A percentile compares a stretch with the other conserved stretches of the same genome.
Evolutionary conservation across 345 rosid genomes (phyloP).

Genomic region (Murraya paniculata): DNA sequence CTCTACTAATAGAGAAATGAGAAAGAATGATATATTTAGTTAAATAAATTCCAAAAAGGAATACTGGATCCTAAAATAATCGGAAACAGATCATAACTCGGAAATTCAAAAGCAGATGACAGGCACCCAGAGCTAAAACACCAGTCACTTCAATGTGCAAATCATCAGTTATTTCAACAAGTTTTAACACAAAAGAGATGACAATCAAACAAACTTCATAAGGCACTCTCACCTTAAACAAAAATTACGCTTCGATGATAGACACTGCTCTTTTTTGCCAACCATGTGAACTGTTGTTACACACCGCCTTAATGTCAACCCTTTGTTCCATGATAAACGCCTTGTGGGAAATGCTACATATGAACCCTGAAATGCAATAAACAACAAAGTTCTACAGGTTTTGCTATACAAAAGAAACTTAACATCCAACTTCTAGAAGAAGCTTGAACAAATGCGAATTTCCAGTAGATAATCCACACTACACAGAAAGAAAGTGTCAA

Average conservation of each 20-base stretch:
- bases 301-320: conserved; percentile 44
- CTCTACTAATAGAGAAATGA: neutral
- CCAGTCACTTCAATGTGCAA: neutral
- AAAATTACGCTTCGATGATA: conserved; percentile 35
- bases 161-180: neutral
- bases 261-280: conserved; percentile 46
- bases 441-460: neutral
- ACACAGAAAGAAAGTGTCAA: neutral
- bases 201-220: neutral
- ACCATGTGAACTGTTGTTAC: conserved; percentile 36
- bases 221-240: conserved; percentile 47
- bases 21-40: neutral
- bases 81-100: neutral
- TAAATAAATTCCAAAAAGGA: neutral
- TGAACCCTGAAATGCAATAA: conserved; percentile 59
- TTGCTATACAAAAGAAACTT: neutral
- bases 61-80: neutral
- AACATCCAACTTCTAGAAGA: conserved; percentile 2
- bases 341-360: conserved; percentile 48
- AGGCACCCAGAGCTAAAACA: neutral
- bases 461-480: neutral
- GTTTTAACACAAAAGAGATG: neutral
- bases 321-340: conserved; percentile 60
- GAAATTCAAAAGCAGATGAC: conserved; percentile 1
- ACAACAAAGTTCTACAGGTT: conserved; percentile 4